Evolutionary conservation across 345 rosid species (phyloP).

Genomic region (Aurinia saxatilis): DNA sequence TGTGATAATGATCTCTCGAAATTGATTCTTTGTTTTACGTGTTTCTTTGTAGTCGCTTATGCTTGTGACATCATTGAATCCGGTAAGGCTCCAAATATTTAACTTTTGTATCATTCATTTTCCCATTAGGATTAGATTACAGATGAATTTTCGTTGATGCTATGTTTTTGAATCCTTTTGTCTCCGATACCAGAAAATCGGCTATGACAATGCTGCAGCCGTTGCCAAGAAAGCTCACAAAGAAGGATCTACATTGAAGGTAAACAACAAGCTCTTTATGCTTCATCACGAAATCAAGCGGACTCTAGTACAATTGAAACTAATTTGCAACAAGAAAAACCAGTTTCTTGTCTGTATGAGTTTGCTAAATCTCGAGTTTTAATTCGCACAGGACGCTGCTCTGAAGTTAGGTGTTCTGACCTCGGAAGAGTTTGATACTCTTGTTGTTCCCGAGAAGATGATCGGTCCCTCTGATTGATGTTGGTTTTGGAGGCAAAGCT

Average conservation of each 20-base stretch:
- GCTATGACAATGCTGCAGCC: constrained; percentile 95
- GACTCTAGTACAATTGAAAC: neutral
- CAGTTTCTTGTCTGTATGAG: neutral
- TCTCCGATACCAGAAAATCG: constrained; percentile 63
- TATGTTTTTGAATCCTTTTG: neutral
- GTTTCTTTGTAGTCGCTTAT: constrained; percentile 60
- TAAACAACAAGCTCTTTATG: constrained; percentile 18
- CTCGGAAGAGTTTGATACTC: constrained; percentile 76
- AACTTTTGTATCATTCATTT: neutral
- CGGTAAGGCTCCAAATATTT: constrained; percentile 47
- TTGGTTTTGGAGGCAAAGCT: neutral
- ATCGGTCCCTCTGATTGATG: constrained; percentile 72
- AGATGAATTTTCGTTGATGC: neutral
- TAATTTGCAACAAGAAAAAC: neutral
- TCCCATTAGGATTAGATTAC: neutral
- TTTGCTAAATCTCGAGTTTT: neutral
- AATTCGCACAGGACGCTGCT: constrained; percentile 67
- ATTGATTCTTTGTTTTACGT: neutral
- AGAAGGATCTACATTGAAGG: constrained; percentile 92
- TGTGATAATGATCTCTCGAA: neutral
- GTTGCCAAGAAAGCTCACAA: constrained; percentile 98
- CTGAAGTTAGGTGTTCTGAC: constrained; percentile 64
- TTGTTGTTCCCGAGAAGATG: constrained; percentile 96
- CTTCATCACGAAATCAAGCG: neutral
- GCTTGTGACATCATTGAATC: constrained; percentile 98